A percentile compares a stretch with the other conserved stretches of the same genome.
Conservation (phyloP, 2,329 filamentous ascomycete genomes). For the Trichoderma semiorbis region DNA sequence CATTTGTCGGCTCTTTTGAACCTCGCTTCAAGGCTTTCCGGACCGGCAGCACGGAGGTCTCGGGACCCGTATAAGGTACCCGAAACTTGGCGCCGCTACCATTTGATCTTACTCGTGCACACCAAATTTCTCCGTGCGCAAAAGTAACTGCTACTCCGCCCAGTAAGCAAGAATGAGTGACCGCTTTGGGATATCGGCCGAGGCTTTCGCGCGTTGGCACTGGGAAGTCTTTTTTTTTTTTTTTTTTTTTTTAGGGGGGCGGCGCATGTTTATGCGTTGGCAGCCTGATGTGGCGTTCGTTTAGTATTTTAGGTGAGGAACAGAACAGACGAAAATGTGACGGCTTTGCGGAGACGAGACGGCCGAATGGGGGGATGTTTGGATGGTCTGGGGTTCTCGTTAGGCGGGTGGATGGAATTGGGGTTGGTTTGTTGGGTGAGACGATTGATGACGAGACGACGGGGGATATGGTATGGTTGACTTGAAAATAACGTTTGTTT, state of each 20-base stretch:
- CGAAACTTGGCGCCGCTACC: background rate
- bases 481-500: background rate
- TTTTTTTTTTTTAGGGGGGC: background rate
- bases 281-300: constrained; percentile 3
- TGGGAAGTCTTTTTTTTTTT: no score
- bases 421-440: background rate
- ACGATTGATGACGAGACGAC: background rate
- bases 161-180: background rate
- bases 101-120: background rate
- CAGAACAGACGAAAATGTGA: background rate
- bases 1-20: background rate
- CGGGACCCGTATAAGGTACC: background rate
- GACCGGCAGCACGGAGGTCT: background rate
- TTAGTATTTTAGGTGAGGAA: background rate
- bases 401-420: background rate
- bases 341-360: background rate
- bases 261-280: background rate
- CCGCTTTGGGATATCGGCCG: background rate
- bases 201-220: background rate
- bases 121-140: background rate
- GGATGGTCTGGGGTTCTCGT: background rate
- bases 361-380: background rate
- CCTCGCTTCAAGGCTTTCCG: background rate
- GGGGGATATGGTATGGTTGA: background rate
- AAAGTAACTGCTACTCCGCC: background rate